Evolutionary conservation across 1,284 basidiomycete species (phyloP).

Genomic region (Ustilago cynodontis): DNA sequence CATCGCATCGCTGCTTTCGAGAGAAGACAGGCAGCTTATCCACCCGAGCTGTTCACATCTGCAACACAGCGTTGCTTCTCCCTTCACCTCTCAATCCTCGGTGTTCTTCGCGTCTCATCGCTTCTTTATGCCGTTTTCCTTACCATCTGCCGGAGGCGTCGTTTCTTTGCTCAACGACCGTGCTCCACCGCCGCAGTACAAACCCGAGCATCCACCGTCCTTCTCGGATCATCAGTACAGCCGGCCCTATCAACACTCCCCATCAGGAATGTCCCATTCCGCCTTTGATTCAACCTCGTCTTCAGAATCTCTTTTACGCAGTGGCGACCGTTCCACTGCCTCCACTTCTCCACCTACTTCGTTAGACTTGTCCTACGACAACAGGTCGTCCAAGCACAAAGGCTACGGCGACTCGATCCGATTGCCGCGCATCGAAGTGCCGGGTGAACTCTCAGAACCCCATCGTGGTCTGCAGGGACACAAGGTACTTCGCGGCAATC

Average conservation of each 20-base stretch:
- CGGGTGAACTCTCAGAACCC: slow-evolving; percentile 20
- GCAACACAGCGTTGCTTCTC: slow-evolving; percentile 12
- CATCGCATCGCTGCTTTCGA: slow-evolving; percentile 4
- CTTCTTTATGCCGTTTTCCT: slow-evolving; percentile 50
- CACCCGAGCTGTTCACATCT: slow-evolving; percentile 10
- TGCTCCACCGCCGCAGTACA: slow-evolving; percentile 40
- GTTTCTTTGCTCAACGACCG: slow-evolving; percentile 59
- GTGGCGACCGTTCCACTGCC: slow-evolving; percentile 53
- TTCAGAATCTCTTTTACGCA: slow-evolving; percentile 48
- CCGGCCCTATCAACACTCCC: slow-evolving; percentile 19
- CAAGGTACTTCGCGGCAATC: slow-evolving; percentile 50
- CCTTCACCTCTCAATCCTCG: not conserved
- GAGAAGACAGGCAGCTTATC: slow-evolving; percentile 33
- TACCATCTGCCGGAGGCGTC: slow-evolving; percentile 55
- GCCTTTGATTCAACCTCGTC: slow-evolving; percentile 45
- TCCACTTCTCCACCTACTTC: slow-evolving; percentile 52
- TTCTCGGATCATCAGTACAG: slow-evolving; percentile 32
- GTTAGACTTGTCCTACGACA: slow-evolving; percentile 42
- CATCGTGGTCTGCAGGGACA: slow-evolving; percentile 42
- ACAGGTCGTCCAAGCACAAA: slow-evolving; percentile 18
- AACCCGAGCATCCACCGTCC: slow-evolving; percentile 27
- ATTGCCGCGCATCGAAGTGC: slow-evolving; percentile 50
- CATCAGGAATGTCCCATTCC: slow-evolving; percentile 40
- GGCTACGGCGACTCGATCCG: slow-evolving; percentile 21
- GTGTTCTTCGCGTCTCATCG: slow-evolving; percentile 20